Evolutionary conservation across 805 yeast species (phyloP), one percentile per base, ranked within the genome.

Genomic region (Candida methanosorbosa): DNA sequence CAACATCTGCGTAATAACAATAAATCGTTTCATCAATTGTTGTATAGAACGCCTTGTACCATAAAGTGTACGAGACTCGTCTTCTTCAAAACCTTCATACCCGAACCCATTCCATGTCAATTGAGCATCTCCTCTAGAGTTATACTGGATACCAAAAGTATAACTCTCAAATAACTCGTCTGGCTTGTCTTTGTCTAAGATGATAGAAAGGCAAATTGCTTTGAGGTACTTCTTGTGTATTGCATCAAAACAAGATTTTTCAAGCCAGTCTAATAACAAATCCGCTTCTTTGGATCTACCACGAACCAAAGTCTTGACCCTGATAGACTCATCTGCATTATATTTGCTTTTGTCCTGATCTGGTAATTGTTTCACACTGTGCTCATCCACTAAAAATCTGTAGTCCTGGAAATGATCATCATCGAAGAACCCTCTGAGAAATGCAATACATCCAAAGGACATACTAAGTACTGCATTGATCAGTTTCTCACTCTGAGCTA

Each of bases 361-460:
- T n/a, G 55, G 29, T 44, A 46, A 18, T 42, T 11, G 7, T 8
- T 21, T 8, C 11, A 7, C n/a, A n/a, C n/a, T n/a, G n/a, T n/a
- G n/a, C 30, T 57, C 57, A 16, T 52, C 56, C 2, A 68, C 66
- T 4, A 61, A 60, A 48, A 68, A 69, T 25, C 59, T 48, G 37
- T 64, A 68, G 42, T 75, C 79, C 19, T 57, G 57, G 47, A 71
- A 77, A 44, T 60, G 63, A 11, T 64, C 70, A 40, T 76, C 80
- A 7, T 72, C 71, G 39, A 77, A 76, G 16, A 77, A 52, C 1
- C 78, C 76, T 38, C 82, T 58, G 13, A 76, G 51, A 43, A 64
- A 77, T 2, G 78, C 67, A 19, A 77, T 55, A 44, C 81, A 73
- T 2, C 81, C 77, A 42, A 76, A 59, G 0, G 78, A 64, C 64